Conservation (phyloP, 805 yeast species). For the Candida caryicola region DNA sequence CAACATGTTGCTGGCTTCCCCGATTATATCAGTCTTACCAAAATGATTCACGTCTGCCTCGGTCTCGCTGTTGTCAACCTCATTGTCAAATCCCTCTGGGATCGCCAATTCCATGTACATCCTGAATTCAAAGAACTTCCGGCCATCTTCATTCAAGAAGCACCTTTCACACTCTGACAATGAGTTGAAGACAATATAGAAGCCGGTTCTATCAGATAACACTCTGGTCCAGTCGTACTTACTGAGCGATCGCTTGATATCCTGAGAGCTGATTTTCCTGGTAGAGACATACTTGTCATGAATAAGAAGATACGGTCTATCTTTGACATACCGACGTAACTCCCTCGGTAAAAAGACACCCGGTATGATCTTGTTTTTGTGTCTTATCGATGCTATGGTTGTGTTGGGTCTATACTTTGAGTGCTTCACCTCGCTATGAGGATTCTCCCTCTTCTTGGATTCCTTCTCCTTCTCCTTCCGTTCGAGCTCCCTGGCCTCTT, state of each 20-base stretch:
- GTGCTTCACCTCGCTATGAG: conserved; percentile 1
- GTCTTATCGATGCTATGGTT: conserved; percentile 32
- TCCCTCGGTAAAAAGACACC: conserved; percentile 48
- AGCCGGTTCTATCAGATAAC: conserved; percentile 61
- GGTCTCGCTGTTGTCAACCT: conserved; percentile 13
- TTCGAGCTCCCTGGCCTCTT: conserved; percentile 1
- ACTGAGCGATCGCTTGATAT: conserved; percentile 56
- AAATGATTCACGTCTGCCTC: conserved; percentile 5
- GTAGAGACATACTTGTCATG: conserved; percentile 50
- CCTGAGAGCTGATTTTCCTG: conserved; percentile 47
- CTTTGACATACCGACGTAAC: conserved; percentile 47
- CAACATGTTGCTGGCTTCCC: conserved; percentile 57
- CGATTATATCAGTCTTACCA: conserved; percentile 41
- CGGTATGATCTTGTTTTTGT: conserved; percentile 27
- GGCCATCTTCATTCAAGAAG: conserved; percentile 59
- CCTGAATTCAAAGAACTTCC: conserved; percentile 43
- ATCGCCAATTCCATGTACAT: conserved; percentile 58
- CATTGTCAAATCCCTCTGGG: conserved; percentile 40
- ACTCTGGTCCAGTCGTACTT: conserved; percentile 67
- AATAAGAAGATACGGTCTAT: conserved; percentile 58
- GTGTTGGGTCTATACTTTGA: conserved; percentile 28
- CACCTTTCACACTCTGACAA: conserved; percentile 58
- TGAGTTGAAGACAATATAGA: conserved; percentile 66
- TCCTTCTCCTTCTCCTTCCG: conserved; percentile 4
- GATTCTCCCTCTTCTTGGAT: conserved; percentile 7